phyloP scores from a whole-genome alignment of 2,329 filamentous ascomycete genomes.

The Aspergillus clavatus region DNA sequence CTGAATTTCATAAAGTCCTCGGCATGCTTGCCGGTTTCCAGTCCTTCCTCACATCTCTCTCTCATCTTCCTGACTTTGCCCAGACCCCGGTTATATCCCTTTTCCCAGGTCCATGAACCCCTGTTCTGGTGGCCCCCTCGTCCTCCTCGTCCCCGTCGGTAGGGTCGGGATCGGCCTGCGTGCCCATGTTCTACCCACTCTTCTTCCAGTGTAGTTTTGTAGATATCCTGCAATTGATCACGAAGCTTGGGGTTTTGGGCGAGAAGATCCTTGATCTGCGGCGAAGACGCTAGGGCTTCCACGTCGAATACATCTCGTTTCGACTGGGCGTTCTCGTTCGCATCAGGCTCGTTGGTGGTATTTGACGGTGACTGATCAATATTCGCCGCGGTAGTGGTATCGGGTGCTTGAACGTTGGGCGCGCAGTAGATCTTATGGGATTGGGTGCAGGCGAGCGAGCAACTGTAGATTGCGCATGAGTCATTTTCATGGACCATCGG shows the following conservation, averaged over 20 bases:
- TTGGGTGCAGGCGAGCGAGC: slow-evolving; percentile 44
- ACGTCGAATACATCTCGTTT: slow-evolving; percentile 7
- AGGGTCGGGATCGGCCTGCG: slow-evolving; percentile 20
- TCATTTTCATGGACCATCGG: neutral
- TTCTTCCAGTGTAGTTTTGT: slow-evolving; percentile 36
- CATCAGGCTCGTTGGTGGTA: slow-evolving; percentile 7
- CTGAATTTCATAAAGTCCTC: slow-evolving; percentile 38
- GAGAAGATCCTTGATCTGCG: slow-evolving; percentile 37
- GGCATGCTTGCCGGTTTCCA: slow-evolving; percentile 26
- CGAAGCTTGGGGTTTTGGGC: slow-evolving; percentile 36
- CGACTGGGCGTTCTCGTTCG: slow-evolving; percentile 3
- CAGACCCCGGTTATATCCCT: slow-evolving; percentile 40
- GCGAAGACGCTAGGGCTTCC: slow-evolving; percentile 22
- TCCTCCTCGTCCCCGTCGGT: slow-evolving; percentile 24
- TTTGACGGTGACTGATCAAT: slow-evolving; percentile 6
- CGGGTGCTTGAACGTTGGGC: slow-evolving; percentile 22
- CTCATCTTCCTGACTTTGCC: slow-evolving; percentile 37
- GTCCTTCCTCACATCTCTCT: slow-evolving; percentile 33
- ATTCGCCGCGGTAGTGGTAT: slow-evolving; percentile 11
- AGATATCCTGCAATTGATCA: slow-evolving; percentile 39
- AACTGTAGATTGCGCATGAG: slow-evolving; percentile 26
- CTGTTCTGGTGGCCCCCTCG: slow-evolving; percentile 24
- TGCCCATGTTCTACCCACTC: slow-evolving; percentile 35
- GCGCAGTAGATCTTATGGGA: slow-evolving; percentile 42
- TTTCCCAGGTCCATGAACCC: slow-evolving; percentile 40